Evolutionary conservation across 768 basidiomycete species (phyloP), one percentile per base, ranked within the genome.

Genomic region (Guyanaporus albipodus): DNA sequence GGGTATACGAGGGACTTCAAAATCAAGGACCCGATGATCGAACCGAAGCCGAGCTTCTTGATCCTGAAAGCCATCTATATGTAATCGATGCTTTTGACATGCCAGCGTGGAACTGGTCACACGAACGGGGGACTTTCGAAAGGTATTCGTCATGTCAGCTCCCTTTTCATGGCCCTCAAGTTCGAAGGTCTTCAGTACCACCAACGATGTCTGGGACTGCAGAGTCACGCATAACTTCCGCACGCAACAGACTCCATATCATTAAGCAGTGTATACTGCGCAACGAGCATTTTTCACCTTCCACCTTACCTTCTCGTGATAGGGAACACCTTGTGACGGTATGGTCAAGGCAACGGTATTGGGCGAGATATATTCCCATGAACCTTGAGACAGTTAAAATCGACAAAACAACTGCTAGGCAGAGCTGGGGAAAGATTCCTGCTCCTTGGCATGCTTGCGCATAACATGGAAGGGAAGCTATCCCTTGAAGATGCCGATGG

Each of bases 241-340:
- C 90, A 22, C 79, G 95, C 27, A 89, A 98, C 63, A 73, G 95
- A 40, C 75, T 95, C 53, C 81, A 90, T 62, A 82, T 98, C 41
- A 91, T 98, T 57, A 88, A 85, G 63, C 95, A 98, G 69, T 87
- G 90, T 58, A 82, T 98, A 23, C 71, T 97, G 31, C 76, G 96
- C 32, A 98, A 97, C 60, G 96, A 99, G 62, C 93, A 98, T 65
- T 99, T 99, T 68, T 91, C 91, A 2, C 94, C 96, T 3, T 95
- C 95, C 6, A 93, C 92, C 0, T 68, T 98, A 31, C 89, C 92
- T 33, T 93, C 91, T 14, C 80, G 83, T 42, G 91, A 98, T 67
- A 73, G 92, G 48, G 84, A 86, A 51, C 82, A 83, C 46, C 83
- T 96, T 46, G 84, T 98, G 37, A 96, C 95, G 52, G 91, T 91